These are phyloP conservation scores for Gynandropsis gynandra DNA, from an alignment of 345 rosid genomes.

Conservation along the genomic window DNA sequence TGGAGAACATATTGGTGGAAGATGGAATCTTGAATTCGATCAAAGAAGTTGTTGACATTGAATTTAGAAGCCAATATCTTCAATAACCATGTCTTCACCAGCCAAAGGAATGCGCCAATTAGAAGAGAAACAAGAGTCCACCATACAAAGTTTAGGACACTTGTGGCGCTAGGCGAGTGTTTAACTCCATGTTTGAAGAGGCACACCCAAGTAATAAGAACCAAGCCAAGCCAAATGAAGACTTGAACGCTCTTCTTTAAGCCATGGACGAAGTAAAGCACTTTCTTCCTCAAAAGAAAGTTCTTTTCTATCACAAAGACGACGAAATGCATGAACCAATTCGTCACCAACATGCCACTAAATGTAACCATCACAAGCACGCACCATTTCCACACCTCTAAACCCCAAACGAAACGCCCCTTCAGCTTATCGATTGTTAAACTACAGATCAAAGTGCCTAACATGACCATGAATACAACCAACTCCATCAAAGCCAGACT, in stretches of 20 bases:
- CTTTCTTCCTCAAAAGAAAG: conserved; percentile 65
- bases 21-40: conserved; percentile 81
- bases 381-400: conserved; percentile 78
- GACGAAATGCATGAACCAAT: conserved; percentile 62
- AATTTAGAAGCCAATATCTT: conserved; percentile 79
- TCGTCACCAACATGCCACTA: conserved; percentile 64
- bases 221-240: conserved; percentile 59
- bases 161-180: conserved; percentile 35
- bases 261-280: conserved; percentile 89
- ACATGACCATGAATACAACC: conserved; percentile 30
- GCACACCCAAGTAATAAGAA: conserved; percentile 59
- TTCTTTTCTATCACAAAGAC: conserved; percentile 76
- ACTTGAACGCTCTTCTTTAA: conserved; percentile 77
- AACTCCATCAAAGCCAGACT: conserved; percentile 44
- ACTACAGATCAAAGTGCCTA: conserved; percentile 47
- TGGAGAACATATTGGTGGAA: conserved; percentile 74
- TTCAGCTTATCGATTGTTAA: conserved; percentile 36
- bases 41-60: conserved; percentile 75
- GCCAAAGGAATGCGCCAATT: conserved; percentile 54
- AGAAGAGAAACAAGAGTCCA: conserved; percentile 60
- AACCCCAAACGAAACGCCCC: conserved; percentile 38
- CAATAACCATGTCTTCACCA: conserved; percentile 58
- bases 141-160: conserved; percentile 40
- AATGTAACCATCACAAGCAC: conserved; percentile 67
- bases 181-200: conserved; percentile 42